Evolutionary conservation across 2,329 filamentous ascomycete species (phyloP).

Genomic region (Phoma herbarum): DNA sequence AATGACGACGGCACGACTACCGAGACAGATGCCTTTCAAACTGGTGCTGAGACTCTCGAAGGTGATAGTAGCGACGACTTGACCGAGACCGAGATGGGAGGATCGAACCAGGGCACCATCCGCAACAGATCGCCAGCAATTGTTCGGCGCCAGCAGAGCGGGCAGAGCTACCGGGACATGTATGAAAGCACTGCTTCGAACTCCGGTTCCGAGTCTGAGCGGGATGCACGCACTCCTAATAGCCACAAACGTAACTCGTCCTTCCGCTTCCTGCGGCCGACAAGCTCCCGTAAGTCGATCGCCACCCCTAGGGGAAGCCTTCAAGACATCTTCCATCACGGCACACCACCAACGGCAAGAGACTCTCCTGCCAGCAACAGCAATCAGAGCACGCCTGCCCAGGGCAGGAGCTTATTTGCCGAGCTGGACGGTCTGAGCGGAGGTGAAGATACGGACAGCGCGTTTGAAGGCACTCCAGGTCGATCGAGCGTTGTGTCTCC

Average conservation of each 20-base stretch:
- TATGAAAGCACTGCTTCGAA: constrained; percentile 90
- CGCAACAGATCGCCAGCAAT: constrained; percentile 53
- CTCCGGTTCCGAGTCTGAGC: constrained; percentile 76
- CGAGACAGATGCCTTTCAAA: constrained; percentile 95
- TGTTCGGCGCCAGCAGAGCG: constrained; percentile 57
- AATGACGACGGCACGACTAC: constrained; percentile 76
- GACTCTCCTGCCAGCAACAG: constrained; percentile 60
- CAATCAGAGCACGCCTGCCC: constrained; percentile 57
- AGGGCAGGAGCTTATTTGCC: constrained; percentile 84
- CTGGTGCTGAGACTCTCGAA: constrained; percentile 77
- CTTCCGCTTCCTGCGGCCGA: constrained; percentile 76
- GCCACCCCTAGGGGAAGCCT: constrained; percentile 58
- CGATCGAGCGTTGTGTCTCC: constrained; percentile 44
- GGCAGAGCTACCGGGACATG: constrained; percentile 67
- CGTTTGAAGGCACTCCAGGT: constrained; percentile 48
- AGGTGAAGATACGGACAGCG: constrained; percentile 67
- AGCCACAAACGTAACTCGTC: constrained; percentile 70
- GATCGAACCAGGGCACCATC: constrained; percentile 34
- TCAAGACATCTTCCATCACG: constrained; percentile 65
- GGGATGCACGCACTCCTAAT: constrained; percentile 67
- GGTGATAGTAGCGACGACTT: constrained; percentile 79
- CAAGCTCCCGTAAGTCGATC: constrained; percentile 62
- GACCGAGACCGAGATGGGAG: constrained; percentile 81
- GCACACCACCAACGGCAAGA: constrained; percentile 66
- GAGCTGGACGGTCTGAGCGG: constrained; percentile 84